A percentile compares a stretch with the other conserved stretches of the same genome.
Conservation (phyloP, 1,284 basidiomycete genomes). For the Puccinia coronata region DNA sequence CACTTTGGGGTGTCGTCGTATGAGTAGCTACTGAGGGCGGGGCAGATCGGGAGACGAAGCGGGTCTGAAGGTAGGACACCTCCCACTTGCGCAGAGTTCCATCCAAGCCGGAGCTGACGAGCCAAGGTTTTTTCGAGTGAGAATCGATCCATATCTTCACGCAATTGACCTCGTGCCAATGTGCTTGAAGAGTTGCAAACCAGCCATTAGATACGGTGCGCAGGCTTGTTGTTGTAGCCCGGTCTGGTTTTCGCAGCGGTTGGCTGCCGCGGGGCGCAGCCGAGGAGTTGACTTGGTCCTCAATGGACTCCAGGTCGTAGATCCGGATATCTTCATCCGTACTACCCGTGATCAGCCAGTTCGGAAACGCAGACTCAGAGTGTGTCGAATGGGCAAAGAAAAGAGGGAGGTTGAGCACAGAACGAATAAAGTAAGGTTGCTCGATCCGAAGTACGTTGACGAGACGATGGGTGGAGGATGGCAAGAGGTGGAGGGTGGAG, state of each 20-base stretch:
- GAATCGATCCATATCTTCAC: constrained; percentile 73
- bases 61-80: constrained; percentile 58
- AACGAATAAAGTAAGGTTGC: constrained; percentile 58
- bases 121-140: constrained; percentile 64
- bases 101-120: constrained; percentile 79
- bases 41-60: constrained; percentile 31
- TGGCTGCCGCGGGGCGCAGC: no score
- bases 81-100: constrained; percentile 80
- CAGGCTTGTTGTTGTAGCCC: no score
- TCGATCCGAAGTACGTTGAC: constrained; percentile 49
- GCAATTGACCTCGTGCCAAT: constrained; percentile 80
- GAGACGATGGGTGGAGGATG: constrained; percentile 58
- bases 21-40: no score
- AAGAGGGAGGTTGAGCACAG: constrained; percentile 69
- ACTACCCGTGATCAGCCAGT: constrained; percentile 72
- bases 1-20: not conserved
- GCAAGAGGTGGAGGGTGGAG: constrained; percentile 57
- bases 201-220: constrained; percentile 56
- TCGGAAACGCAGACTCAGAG: constrained; percentile 63
- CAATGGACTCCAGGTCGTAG: constrained; percentile 54
- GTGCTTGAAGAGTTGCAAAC: constrained; percentile 70
- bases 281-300: no score
- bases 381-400: constrained; percentile 67
- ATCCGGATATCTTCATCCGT: constrained; percentile 77
- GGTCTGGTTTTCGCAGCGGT: constrained; percentile 30